These are phyloP conservation scores for Fusarium verrucosum DNA, from an alignment of 2,329 filamentous ascomycete genomes.

Conservation along the genomic window DNA sequence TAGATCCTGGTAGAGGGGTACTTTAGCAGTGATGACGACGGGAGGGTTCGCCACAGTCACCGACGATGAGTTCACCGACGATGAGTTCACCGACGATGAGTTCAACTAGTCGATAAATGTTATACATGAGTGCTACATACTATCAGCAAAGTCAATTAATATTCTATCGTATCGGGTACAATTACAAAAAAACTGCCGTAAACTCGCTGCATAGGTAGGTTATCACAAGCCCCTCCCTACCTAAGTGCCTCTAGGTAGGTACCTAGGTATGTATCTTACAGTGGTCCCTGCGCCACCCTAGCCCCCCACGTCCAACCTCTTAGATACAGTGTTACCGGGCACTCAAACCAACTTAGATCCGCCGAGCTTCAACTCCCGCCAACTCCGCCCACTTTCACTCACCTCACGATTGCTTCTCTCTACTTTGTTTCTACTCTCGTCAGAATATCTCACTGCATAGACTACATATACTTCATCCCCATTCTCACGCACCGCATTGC, in stretches of 20 bases:
- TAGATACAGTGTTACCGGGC: too few species aligned
- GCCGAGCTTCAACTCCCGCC: conserved; percentile 35
- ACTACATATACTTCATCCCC: background rate
- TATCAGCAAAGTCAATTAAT: too few species aligned
- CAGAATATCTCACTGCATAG: background rate
- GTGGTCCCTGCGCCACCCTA: conserved; percentile 34
- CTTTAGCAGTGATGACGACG: background rate
- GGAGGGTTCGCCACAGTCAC: background rate
- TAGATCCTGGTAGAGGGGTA: conserved; percentile 29
- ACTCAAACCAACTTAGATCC: conserved; percentile 16
- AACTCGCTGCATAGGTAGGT: background rate
- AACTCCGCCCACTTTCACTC: conserved; percentile 24
- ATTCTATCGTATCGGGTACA: too few species aligned
- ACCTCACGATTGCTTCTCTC: background rate
- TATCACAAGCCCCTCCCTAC: conserved; percentile 33
- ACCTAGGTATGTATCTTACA: too few species aligned
- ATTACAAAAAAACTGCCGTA: accelerated
- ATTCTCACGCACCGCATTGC: background rate
- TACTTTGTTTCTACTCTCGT: background rate
- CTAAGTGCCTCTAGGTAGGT: too few species aligned
- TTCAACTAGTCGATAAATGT: accelerated
- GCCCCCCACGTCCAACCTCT: conserved; percentile 27
- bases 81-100: too few species aligned
- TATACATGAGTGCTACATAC: accelerated
- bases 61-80: too few species aligned